Evolutionary conservation across 768 basidiomycete genomes (phyloP), one percentile per base, ranked within the genome.

Genomic region (Lactifluus echinatus): DNA sequence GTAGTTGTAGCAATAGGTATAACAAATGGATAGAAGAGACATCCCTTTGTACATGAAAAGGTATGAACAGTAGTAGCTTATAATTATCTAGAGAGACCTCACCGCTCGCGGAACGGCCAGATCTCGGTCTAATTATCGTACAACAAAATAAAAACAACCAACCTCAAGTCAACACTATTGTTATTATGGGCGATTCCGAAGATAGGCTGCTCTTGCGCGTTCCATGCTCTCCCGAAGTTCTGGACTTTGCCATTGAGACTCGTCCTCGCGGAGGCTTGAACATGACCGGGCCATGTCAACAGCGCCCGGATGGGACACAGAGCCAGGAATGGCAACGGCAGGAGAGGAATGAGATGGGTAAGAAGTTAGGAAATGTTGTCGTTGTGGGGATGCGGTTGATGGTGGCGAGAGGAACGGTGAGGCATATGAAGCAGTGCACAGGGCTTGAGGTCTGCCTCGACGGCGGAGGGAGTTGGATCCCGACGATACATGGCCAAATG

Each of bases 211-310:
- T 29, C 87, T 73, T 8, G 87, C 87, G 8, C 74, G 72, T 69
- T 82, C 82, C 87, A 89, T 90, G 26, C 76, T 79, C 70, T 85
- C 83, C 55, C 79, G 75, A 37, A 90, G 66, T 72, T 85, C 83
- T 1, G 81, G 76, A 65, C 84, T 88, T 67, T 80, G 74, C 77
- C 80, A 85, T 8, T 72, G 60, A 29, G 63, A 64, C 43, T 75
- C 72, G 49, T 82, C 80, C 62, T 84, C 84, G 55, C 59, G 67
- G 26, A 68, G 66, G 63, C 65, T 70, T 23, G 55, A 48, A 33
- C 57, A 63, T 40, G 60, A 55, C n/a, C 39, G 46, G 10, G 28
- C 48, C 34, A 42, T 17, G 44, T 47, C 28, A 44, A 43, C 40
- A 43, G 67, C 66, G 62, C 64, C 59, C 60, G 57, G 45, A 61